Evolutionary conservation across 441 rosid species (phyloP), one percentile per base, ranked within the genome.

Genomic region (Croton setiger): DNA sequence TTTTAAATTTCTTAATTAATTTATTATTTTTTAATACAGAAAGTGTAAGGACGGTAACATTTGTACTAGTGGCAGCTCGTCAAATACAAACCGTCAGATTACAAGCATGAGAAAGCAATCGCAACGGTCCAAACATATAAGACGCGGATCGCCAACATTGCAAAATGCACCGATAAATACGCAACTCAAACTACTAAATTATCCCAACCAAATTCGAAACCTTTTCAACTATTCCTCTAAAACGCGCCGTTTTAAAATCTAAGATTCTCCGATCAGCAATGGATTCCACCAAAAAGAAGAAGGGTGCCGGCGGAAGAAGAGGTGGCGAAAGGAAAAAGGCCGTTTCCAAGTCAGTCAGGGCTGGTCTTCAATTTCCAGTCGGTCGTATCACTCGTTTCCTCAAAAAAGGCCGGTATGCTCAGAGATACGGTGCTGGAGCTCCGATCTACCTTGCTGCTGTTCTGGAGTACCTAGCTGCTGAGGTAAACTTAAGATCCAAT

Each of bases 371-470:
- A 74, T 87, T 86, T 23, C 91, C 91, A 0, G 91, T 86, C 8
- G 87, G 91, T 49, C 81, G 91, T 48, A 79, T 87, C 54, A 82
- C 82, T 4, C 81, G 92, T 31, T 87, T 75, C 62, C 76, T 87
- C 63, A 87, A 79, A 81, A 82, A 83, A 33, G 89, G 92, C 3
- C 85, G 89, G 1, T 87, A 87, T 51, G 64, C 92, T 7, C 72
- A 81, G 64, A 76, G 89, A 0, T 74, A 78, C 0, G 96, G 93
- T 14, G 72, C 84, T 43, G 97, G 93, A 4, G 96, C 96, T 67
- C 97, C 93, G 5, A 86, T 91, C 23, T 89, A 89, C 60, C 85
- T 91, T 39, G 97, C 97, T 23, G 93, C 93, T 20, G 91, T 87
- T 8, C 91, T 87, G 7, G 91, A 87, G 70, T 87, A 85, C 18